Conservation (phyloP, 176 grass and related monocot species). For the Paspalum notatum region DNA sequence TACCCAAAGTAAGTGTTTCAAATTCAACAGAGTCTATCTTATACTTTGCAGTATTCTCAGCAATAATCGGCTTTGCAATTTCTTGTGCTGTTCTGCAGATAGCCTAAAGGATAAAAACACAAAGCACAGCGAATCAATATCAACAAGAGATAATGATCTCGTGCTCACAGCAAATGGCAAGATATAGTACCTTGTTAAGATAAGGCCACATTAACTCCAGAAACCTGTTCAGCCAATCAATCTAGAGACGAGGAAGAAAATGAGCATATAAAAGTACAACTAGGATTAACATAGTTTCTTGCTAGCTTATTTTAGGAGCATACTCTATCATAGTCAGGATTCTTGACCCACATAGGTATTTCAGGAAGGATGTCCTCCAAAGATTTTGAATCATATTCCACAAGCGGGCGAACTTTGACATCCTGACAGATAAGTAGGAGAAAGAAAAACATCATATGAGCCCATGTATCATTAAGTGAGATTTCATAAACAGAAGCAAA, state of each 20-base stretch:
- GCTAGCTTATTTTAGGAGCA: slow-evolving; percentile 4
- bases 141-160: slow-evolving; percentile 28
- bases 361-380: slow-evolving; percentile 83
- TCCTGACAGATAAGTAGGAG: slow-evolving; percentile 49
- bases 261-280: slow-evolving; percentile 14
- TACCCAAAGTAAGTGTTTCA: slow-evolving; percentile 83
- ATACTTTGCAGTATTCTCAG: slow-evolving; percentile 72
- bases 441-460: slow-evolving; percentile 15
- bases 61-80: slow-evolving; percentile 89
- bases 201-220: slow-evolving; percentile 92
- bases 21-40: slow-evolving; percentile 93
- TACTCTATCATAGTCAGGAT: slow-evolving; percentile 98
- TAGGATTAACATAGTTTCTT: slow-evolving; percentile 10
- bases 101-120: slow-evolving; percentile 54
- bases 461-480: background rate
- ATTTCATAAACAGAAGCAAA: background rate
- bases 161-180: slow-evolving; percentile 14
- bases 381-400: slow-evolving; percentile 76
- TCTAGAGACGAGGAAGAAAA: slow-evolving; percentile 50
- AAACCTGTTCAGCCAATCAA: slow-evolving; percentile 99
- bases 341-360: slow-evolving; percentile 97
- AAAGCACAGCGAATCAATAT: slow-evolving; percentile 30
- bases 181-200: slow-evolving; percentile 76
- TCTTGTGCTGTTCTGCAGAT: slow-evolving; percentile 87
- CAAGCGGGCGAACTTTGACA: slow-evolving; percentile 66